phyloP scores from a whole-genome alignment of 108 stramenopile species.

The Cyclostephanos invisitatus region DNA sequence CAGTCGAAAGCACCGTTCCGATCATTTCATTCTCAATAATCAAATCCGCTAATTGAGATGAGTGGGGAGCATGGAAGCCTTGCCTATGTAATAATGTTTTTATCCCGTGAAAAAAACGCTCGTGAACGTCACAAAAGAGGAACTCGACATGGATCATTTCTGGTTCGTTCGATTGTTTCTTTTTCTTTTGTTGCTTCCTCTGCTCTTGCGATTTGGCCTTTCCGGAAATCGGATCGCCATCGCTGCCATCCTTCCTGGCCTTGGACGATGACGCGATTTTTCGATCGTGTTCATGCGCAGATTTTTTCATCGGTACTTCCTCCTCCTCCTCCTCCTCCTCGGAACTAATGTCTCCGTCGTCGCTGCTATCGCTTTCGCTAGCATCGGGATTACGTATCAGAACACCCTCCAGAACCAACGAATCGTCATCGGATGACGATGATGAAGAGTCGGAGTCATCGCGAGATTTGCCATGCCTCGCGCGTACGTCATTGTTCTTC shows the following conservation, averaged over 20 bases:
- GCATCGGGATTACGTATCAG: slow-evolving; percentile 73
- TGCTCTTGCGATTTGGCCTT: slow-evolving; percentile 5
- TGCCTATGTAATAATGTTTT: slow-evolving; percentile 62
- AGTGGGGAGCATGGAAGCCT: slow-evolving; percentile 61
- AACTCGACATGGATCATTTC: slow-evolving; percentile 77
- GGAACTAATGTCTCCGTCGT: slow-evolving; percentile 48
- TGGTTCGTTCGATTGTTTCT: slow-evolving; percentile 48
- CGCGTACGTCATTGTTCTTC: slow-evolving; percentile 23
- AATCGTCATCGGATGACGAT: slow-evolving; percentile 48
- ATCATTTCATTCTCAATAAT: slow-evolving; percentile 76
- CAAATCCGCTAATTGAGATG: slow-evolving; percentile 68
- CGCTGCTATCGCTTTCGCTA: slow-evolving; percentile 47
- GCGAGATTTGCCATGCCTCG: slow-evolving; percentile 10
- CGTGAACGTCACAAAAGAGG: slow-evolving; percentile 83
- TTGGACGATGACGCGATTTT: not conserved
- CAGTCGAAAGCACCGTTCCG: slow-evolving; percentile 78
- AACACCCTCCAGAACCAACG: slow-evolving; percentile 70
- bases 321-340: slow-evolving; percentile 41
- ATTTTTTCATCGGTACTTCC: slow-evolving; percentile 38
- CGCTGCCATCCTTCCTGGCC: not conserved
- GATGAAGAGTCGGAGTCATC: slow-evolving; percentile 28
- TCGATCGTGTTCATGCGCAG: slow-evolving; percentile 22
- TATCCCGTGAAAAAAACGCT: slow-evolving; percentile 80
- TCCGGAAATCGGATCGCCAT: not conserved
- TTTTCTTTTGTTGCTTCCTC: slow-evolving; percentile 33